Conservation (phyloP, 2,329 filamentous ascomycete species). For the Cladosporium sp. region DNA sequence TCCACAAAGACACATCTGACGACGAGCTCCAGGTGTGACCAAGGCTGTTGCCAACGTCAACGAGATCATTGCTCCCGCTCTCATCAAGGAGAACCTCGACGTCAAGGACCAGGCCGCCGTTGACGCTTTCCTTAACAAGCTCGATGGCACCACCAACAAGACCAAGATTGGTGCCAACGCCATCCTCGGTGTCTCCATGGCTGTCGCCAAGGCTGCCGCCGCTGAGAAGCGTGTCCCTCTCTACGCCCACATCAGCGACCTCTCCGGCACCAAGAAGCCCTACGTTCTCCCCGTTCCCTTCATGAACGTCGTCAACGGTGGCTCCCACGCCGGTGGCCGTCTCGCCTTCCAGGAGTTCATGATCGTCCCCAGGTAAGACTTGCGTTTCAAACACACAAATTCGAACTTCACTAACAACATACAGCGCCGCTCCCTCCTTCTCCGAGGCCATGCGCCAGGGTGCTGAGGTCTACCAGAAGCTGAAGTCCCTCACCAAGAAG, state of each 20-base stretch:
- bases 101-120: conserved; percentile 57
- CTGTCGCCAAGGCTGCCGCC: conserved; percentile 58
- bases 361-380: conserved; percentile 51
- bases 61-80: conserved; percentile 54
- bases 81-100: conserved; percentile 56
- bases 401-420: conserved; percentile 24
- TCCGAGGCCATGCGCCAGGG: conserved; percentile 95
- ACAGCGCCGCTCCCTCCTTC: conserved; percentile 80
- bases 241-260: conserved; percentile 58
- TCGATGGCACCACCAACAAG: conserved; percentile 62
- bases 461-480: conserved; percentile 95
- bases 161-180: conserved; percentile 60
- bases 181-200: conserved; percentile 62
- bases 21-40: conserved; percentile 44
- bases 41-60: conserved; percentile 59
- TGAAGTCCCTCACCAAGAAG: conserved; percentile 97
- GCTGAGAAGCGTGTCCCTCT: conserved; percentile 57
- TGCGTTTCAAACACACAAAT: neutral
- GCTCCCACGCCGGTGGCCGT: conserved; percentile 95
- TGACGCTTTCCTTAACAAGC: conserved; percentile 54
- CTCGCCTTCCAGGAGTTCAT: conserved; percentile 63
- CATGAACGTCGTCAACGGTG: conserved; percentile 62
- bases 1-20: conserved; percentile 8
- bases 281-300: conserved; percentile 60
- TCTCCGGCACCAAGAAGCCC: conserved; percentile 54